Conservation (phyloP, 176 grass and related monocot species). For the Thalia dealbata region DNA sequence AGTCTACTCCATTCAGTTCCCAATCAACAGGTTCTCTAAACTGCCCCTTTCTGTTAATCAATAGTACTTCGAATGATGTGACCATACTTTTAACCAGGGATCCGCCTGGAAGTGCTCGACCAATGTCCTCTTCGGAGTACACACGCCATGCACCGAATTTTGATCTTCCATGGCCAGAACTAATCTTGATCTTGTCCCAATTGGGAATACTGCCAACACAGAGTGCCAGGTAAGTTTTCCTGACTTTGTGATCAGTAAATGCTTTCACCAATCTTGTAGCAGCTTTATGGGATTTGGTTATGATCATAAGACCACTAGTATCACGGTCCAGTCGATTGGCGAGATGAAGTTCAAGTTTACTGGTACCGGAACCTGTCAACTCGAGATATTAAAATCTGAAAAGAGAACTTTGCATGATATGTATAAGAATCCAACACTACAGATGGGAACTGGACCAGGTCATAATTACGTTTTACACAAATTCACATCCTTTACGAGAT, state of each 20-base stretch:
- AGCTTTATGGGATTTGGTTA: conserved; percentile 78
- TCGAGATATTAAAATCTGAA: not conserved
- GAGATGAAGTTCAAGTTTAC: conserved; percentile 48
- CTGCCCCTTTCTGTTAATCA: conserved; percentile 32
- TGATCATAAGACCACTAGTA: conserved; percentile 93
- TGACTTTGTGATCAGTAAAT: conserved; percentile 69
- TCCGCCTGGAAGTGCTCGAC: conserved; percentile 48
- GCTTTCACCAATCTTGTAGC: conserved; percentile 68
- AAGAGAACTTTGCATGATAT: not conserved
- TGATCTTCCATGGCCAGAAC: conserved; percentile 74
- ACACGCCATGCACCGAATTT: conserved; percentile 79
- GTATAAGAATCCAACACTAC: too few species aligned
- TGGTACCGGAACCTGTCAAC: conserved; percentile 27
- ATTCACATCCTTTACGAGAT: not conserved
- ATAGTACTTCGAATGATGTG: conserved; percentile 60
- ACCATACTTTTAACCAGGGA: conserved; percentile 67
- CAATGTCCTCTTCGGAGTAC: conserved; percentile 51
- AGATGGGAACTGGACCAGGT: too few species aligned
- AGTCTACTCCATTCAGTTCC: conserved; percentile 22
- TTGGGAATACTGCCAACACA: conserved; percentile 35
- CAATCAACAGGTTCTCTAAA: conserved; percentile 36
- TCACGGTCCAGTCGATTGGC: conserved; percentile 81
- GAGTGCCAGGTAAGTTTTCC: conserved; percentile 81
- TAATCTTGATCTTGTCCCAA: conserved; percentile 52
- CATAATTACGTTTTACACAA: too few species aligned